Evolutionary conservation across 805 yeast species (phyloP), one percentile per base, ranked within the genome.

Genomic region (Ogataea neopini): DNA sequence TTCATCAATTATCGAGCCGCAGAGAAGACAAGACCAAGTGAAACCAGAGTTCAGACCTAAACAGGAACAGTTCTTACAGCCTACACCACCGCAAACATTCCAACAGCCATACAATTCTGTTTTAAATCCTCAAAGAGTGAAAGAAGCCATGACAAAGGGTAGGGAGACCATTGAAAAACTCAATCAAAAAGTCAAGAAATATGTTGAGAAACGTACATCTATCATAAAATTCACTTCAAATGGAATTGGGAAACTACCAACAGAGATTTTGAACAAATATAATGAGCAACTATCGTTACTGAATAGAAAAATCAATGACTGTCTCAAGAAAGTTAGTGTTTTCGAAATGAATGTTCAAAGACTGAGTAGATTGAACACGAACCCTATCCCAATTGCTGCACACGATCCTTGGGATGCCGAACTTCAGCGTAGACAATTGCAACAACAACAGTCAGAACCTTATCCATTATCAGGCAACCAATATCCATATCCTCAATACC

Each of bases 231-330:
- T 43, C 26, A 45, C 47, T 8, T 46, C 51, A 9, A 38, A 43
- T 18, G 48, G 49, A 3, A 50, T 50, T 35, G 54, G 54, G 3
- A 44, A 45, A 25, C 46, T 50, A 3, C 44, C 51, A 5, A 35
- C 30, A 6, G 34, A 23, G 29, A 38, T 45, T 4, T 11, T 44
- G 4, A 43, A 36, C 19, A 32, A 23, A 20, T 51, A 48, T 25
- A 50, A 51, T 26, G 37, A 6, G 18, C 46, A 39, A 30, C 22
- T 48, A 15, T n/a, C 41, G 4, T 44, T 43, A 15, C 36, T 48
- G 22, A 48, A 41, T 37, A 8, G 13, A n/a, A 48, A 46, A 22
- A 48, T 51, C 17, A 46, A 48, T 28, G 45, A 38, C 6, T 41
- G 40, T 33, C 37, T 40, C 32, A 40, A 39, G 18, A 39, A 28